Base-by-base conservation (phyloP, 1,139 yeast species). In the Debaryomyces sp. region DNA sequence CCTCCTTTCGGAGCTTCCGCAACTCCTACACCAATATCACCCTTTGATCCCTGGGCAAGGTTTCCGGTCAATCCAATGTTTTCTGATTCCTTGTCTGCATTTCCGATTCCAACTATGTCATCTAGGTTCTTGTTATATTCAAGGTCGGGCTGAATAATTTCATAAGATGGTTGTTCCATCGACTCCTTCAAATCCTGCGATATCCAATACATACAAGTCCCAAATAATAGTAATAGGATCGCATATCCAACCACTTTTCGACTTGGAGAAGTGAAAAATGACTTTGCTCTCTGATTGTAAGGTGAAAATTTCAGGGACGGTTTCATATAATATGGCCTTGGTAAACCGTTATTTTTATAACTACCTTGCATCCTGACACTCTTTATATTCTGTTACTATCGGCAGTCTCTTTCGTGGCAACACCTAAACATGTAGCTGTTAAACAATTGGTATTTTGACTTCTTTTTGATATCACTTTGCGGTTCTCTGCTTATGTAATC, bases 1-100 rank as follows among this genome's bases (percentile, higher is more conserved):
- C 81, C 81, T 3, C 81, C 81, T 56, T 73, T 75, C n/a, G 81
- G 80, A 4, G 81, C 81, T 53, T 76, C 80, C 10, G 60, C 65
- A 2, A 76, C 72, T 4, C 79, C 80, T 35, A 63, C 52, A 1
- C 79, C 80, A 43, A 69, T 68, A 45, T 75, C 74, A 5, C 79
- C 80, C 51, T 73, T 72, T 6, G 78, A 67, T 10, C 74, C 75
- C 41, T 66, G 62, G 2, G 77, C 78, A 60, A 71, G 60, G 54
- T 75, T 75, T 10, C 63, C 72, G 0, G 80, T 78, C 59, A 76
- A 71, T 33, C 67, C 78, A 9, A 60, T 53, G 49, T 66, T 70
- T 29, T 61, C 65, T 13, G 55, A 54, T 40, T 68, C 75, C 39
- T 64, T 65, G 48, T 71, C 73, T 4, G 64, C 67, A 32, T 60